These are phyloP conservation scores for Isoetes taiwanensis DNA, from an alignment of 75 land plant species.

Conservation along the genomic window DNA sequence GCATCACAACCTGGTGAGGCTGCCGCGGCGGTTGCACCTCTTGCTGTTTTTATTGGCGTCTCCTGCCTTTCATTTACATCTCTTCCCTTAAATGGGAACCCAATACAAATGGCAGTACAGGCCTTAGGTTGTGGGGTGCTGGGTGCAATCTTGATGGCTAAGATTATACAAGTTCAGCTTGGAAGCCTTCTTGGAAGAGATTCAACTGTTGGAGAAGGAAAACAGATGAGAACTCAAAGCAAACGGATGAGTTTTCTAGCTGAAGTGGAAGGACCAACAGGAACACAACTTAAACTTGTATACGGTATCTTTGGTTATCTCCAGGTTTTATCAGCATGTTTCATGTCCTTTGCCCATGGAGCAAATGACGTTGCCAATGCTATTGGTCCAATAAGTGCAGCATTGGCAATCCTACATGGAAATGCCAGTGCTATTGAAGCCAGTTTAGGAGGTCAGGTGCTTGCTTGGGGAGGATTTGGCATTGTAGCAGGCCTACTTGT, in stretches of 20 bases:
- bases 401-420: conserved; percentile 72
- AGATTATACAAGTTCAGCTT: conserved; percentile 55
- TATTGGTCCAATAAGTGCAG: conserved; percentile 87
- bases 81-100: conserved; percentile 51
- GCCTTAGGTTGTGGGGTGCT: conserved; percentile 58
- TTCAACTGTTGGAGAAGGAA: conserved; percentile 7
- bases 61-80: conserved; percentile 65
- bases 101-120: conserved; percentile 27
- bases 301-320: conserved; percentile 95
- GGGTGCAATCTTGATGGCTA: conserved; percentile 51
- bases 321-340: conserved; percentile 91
- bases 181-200: conserved; percentile 50
- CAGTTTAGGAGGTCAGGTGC: conserved; percentile 62
- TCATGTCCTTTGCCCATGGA: conserved; percentile 99
- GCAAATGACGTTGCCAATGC: conserved; percentile 98
- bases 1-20: conserved; percentile 95
- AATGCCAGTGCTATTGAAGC: conserved; percentile 34
- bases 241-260: conserved; percentile 31
- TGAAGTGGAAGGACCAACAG: conserved; percentile 77
- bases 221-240: not conserved
- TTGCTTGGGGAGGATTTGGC: conserved; percentile 99
- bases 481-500: conserved; percentile 86
- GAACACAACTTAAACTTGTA: conserved; percentile 71
- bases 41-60: conserved; percentile 75
- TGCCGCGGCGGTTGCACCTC: conserved; percentile 85